Percentiles rank a stretch among this genome's conserved stretches.
These are phyloP conservation scores for Aurantiochytrium sp. DNA, from an alignment of 108 stramenopile genomes.

Conservation along the genomic window DNA sequence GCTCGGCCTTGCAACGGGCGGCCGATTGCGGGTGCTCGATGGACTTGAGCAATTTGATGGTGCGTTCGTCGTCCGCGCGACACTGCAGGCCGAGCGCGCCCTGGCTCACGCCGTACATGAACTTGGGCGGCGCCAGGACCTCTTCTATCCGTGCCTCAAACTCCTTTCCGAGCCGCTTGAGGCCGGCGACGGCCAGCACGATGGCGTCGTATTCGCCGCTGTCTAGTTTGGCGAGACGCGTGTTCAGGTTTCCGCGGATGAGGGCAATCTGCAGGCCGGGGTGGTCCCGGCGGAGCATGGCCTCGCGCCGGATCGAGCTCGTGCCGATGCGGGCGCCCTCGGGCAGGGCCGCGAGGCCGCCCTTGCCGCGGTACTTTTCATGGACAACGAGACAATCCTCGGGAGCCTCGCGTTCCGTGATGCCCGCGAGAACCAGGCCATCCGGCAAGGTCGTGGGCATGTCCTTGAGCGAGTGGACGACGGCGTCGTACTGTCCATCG, in stretches of 20 bases:
- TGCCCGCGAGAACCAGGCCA: conserved; percentile 93
- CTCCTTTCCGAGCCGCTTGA: conserved; percentile 82
- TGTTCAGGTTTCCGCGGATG: conserved; percentile 99
- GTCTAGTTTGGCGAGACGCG: conserved; percentile 94
- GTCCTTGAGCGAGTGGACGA: conserved; percentile 99
- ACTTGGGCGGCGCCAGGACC: conserved; percentile 87
- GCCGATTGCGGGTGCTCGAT: conserved; percentile 85
- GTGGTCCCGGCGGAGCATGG: conserved; percentile 85
- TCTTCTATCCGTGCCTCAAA: conserved; percentile 87
- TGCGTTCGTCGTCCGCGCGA: conserved; percentile 74
- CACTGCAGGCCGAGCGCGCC: conserved; percentile 98
- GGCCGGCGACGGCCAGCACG: conserved; percentile 92
- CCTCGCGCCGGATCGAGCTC: conserved; percentile 92
- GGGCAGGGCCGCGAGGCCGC: conserved; percentile 75
- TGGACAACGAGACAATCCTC: conserved; percentile 67
- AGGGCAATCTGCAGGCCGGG: conserved; percentile 93
- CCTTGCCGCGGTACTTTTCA: conserved; percentile 74
- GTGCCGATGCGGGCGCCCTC: conserved; percentile 91
- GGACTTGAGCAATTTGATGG: conserved; percentile 81
- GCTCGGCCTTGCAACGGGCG: conserved; percentile 93
- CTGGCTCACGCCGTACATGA: conserved; percentile 98
- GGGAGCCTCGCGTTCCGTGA: conserved; percentile 87
- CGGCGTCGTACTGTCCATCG: conserved; percentile 94
- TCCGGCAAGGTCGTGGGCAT: conserved; percentile 98
- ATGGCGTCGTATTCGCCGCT: conserved; percentile 90